These are phyloP conservation scores for Talaromyces sp. DNA, from an alignment of 2,329 filamentous ascomycete species.

Conservation along the genomic window DNA sequence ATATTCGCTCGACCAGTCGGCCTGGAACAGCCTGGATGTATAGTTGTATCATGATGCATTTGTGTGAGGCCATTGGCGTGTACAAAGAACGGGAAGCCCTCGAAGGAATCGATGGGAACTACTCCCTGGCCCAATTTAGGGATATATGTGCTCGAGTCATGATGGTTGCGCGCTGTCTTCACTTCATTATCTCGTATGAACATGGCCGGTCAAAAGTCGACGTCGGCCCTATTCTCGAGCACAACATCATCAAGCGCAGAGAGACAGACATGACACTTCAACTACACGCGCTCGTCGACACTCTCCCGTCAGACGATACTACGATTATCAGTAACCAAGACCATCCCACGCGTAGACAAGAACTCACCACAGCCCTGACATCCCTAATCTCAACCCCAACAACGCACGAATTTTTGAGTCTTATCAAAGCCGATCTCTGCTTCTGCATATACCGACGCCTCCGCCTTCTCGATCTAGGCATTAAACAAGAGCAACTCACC, in stretches of 20 bases:
- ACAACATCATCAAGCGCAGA: slow-evolving; percentile 12
- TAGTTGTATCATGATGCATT: slow-evolving; percentile 54
- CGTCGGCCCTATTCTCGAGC: slow-evolving; percentile 22
- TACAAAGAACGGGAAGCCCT: slow-evolving; percentile 22
- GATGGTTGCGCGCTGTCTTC: slow-evolving; percentile 29
- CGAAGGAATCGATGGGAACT: slow-evolving; percentile 18
- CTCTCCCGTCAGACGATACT: slow-evolving; percentile 12
- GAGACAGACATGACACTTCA: slow-evolving; percentile 22
- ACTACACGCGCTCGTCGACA: slow-evolving; percentile 20
- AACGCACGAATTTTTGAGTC: slow-evolving; percentile 31
- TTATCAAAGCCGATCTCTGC: slow-evolving; percentile 29
- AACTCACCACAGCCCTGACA: slow-evolving; percentile 18
- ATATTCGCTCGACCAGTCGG: slow-evolving; percentile 49
- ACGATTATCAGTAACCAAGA: slow-evolving; percentile 6
- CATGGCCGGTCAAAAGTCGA: slow-evolving; percentile 32
- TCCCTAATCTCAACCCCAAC: slow-evolving; percentile 18
- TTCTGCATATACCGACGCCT: slow-evolving; percentile 41
- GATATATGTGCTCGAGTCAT: slow-evolving; percentile 27
- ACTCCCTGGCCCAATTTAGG: slow-evolving; percentile 14
- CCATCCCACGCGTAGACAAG: slow-evolving; percentile 10
- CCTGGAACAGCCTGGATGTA: slow-evolving; percentile 55
- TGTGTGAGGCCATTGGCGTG: slow-evolving; percentile 48
- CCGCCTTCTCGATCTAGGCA: slow-evolving; percentile 37
- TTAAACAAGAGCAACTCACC: slow-evolving; percentile 37
- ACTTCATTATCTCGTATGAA: slow-evolving; percentile 33